Conservation (phyloP, 2,329 filamentous ascomycete genomes). For the Chalara sp. region DNA sequence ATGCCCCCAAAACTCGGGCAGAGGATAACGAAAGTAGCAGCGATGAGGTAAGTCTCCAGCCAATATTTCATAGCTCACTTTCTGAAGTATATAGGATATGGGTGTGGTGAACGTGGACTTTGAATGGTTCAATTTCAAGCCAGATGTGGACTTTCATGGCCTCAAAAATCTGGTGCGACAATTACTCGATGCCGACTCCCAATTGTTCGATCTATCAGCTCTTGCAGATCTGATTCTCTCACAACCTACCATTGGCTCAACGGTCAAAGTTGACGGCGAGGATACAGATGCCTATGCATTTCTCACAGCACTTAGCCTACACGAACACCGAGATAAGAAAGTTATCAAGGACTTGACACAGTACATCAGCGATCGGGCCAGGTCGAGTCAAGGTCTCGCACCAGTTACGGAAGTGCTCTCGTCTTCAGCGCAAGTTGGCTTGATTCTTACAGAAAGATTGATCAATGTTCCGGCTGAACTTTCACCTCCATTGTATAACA, state of each 20-base stretch:
- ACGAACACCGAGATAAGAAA: slow-evolving; percentile 69
- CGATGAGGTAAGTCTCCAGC: slow-evolving; percentile 20
- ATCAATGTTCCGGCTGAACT: slow-evolving; percentile 97
- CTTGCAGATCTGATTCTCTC: slow-evolving; percentile 81
- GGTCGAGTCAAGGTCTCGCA: slow-evolving; percentile 46
- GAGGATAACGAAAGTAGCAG: slow-evolving; percentile 23
- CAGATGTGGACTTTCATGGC: slow-evolving; percentile 88
- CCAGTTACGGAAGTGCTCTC: slow-evolving; percentile 51
- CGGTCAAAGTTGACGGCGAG: slow-evolving; percentile 94
- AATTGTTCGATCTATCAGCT: slow-evolving; percentile 79
- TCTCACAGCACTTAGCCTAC: slow-evolving; percentile 78
- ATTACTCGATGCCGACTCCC: slow-evolving; percentile 81
- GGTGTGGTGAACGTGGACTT: slow-evolving; percentile 95
- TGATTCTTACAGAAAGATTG: slow-evolving; percentile 85
- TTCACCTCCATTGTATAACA: slow-evolving; percentile 86
- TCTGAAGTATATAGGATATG: slow-evolving; percentile 55
- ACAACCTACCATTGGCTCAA: slow-evolving; percentile 84
- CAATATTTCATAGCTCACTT: slow-evolving; percentile 5
- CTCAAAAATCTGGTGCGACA: slow-evolving; percentile 86
- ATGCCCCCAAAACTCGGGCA: slow-evolving; percentile 18
- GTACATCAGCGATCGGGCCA: slow-evolving; percentile 58
- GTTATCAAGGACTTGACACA: slow-evolving; percentile 62
- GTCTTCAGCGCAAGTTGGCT: slow-evolving; percentile 59
- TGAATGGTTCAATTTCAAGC: slow-evolving; percentile 95
- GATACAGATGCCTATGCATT: slow-evolving; percentile 90